Conservation (phyloP, 169 alveolate species). For the Amoebophrya sp. region DNA sequence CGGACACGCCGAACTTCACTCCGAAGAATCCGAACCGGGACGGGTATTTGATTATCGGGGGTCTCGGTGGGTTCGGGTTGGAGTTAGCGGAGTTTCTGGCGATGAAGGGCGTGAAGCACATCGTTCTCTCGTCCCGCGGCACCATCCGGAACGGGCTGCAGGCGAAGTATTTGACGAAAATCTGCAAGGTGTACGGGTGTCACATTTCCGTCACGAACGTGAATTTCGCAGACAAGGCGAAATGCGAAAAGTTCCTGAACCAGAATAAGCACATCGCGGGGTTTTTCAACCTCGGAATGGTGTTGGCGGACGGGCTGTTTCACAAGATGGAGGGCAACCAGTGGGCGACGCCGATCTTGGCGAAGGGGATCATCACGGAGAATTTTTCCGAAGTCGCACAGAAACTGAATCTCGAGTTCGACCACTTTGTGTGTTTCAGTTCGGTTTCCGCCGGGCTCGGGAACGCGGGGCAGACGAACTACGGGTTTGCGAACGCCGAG, state of each 20-base stretch:
- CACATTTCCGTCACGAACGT: background rate
- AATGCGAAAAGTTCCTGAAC: background rate
- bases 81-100: background rate
- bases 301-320: background rate
- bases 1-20: slow-evolving; percentile 1
- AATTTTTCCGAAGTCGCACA: background rate
- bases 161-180: background rate
- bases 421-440: background rate
- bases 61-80: background rate
- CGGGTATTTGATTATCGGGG: background rate
- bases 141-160: background rate
- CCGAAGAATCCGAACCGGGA: background rate
- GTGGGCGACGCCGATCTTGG: background rate
- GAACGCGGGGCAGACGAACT: slow-evolving; percentile 18
- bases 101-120: background rate
- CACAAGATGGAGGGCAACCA: background rate
- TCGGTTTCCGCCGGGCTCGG: background rate
- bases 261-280: background rate
- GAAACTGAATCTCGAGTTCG: background rate
- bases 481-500: background rate
- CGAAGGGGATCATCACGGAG: background rate
- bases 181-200: background rate
- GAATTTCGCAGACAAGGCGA: background rate
- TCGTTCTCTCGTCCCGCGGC: background rate
- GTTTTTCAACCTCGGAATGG: slow-evolving; percentile 13